Evolutionary conservation across 306 rosid species (phyloP).

Genomic region (Malus domestica): ASM211411v1 NC_041804.1:14050501-14051000

Average conservation of each 20-base stretch:
- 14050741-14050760: neutral
- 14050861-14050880: neutral
- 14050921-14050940: conserved; percentile 90
- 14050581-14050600: neutral
- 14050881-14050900: neutral
- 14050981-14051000: conserved; percentile 30
- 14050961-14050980: conserved; percentile 62
- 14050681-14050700: conserved; percentile 96
- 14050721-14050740: neutral
- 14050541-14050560: neutral
- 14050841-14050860: neutral
- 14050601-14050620: conserved; percentile 10
- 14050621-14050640: conserved; percentile 90
- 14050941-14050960: conserved; percentile 99
- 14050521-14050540: neutral
- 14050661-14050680: conserved; percentile 89
- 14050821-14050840: neutral
- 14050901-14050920: conserved; percentile 84
- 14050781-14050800: neutral
- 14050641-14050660: conserved; percentile 81
- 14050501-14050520: neutral
- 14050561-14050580: neutral
- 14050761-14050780: neutral
- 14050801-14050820: neutral
- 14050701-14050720: conserved; percentile 63